Evolutionary conservation across 495 filamentous ascomycete species (phyloP), one percentile per base, ranked within the genome.

Genomic region (Aspergillus sclerotioniger): DNA sequence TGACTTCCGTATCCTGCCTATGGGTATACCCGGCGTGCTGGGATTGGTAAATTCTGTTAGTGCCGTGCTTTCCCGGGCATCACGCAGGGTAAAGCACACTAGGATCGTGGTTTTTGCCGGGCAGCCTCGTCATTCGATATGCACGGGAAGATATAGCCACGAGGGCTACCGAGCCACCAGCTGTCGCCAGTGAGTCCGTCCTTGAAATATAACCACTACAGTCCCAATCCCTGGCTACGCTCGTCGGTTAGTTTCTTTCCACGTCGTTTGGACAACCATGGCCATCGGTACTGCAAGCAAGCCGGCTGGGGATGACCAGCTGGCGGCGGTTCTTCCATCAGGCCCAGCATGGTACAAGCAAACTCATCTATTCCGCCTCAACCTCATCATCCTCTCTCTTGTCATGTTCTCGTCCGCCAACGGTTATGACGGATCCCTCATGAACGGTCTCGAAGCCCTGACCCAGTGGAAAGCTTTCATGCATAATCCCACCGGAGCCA

Each of bases 401-500:
- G 49, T 67, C 6, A 32, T 70, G 39, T 65, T 60, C 54, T 70
- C 67, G 25, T 59, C 58, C 0, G 52, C 67, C 9, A 56, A 59
- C 37, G 65, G 67, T n/a, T 70, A 66, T 31, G 67, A 70, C 43
- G 61, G 58, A 15, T 67, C 68, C 6, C 63, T 76, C 47, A 68
- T 74, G 51, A 76, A 76, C 44, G 69, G 71, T 46, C 70, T 76
- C 12, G 58, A 73, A 35, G 64, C 70, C 7, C 60, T 76, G 37
- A 56, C 65, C 13, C 68, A 70, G 57, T 76, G 72, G 71, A 63
- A 69, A 25, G 48, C 7, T 0, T 76, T 72, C 58, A 69, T 76
- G 65, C 17, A 71, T 10, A 51, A 81, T 57, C 86, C 86, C 0
- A 53, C 71, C 12, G 82, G 81, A 5, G 72, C 78, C 7, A 68